phyloP scores from a whole-genome alignment of 2,329 filamentous ascomycete genomes.

The Cladorrhinum sp. region DNA sequence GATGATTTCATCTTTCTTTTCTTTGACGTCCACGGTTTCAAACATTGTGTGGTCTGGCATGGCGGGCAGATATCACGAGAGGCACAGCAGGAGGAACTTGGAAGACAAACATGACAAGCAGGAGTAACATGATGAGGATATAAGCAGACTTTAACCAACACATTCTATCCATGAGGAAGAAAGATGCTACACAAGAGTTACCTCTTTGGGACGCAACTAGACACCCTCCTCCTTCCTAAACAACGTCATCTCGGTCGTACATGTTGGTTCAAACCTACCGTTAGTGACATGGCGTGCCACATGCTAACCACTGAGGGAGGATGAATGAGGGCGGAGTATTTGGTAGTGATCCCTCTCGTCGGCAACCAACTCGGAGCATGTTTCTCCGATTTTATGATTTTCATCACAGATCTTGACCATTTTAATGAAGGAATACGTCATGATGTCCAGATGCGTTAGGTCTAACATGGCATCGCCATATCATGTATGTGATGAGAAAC shows the following conservation, averaged over 20 bases:
- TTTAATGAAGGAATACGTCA: neutral
- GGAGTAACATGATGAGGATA: neutral
- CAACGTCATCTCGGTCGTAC: too few species aligned
- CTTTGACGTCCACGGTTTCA: neutral
- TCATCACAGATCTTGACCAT: neutral
- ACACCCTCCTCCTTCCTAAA: neutral
- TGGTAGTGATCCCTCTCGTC: neutral
- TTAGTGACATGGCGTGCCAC: neutral
- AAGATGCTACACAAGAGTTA: neutral
- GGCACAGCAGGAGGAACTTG: neutral
- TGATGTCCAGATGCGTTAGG: neutral
- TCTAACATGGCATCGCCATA: neutral
- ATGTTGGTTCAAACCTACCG: neutral
- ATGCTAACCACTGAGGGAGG: neutral
- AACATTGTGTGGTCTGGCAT: neutral
- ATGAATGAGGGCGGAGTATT: neutral
- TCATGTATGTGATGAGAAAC: neutral
- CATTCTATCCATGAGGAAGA: neutral
- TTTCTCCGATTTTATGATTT: neutral
- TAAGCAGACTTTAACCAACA: neutral
- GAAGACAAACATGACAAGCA: neutral
- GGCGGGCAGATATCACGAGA: neutral
- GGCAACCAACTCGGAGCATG: neutral
- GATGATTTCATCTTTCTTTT: constrained; percentile 7
- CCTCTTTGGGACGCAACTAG: too few species aligned